phyloP scores from a whole-genome alignment of 2,329 filamentous ascomycete species.

The Cryphonectria carpinicola region DNA sequence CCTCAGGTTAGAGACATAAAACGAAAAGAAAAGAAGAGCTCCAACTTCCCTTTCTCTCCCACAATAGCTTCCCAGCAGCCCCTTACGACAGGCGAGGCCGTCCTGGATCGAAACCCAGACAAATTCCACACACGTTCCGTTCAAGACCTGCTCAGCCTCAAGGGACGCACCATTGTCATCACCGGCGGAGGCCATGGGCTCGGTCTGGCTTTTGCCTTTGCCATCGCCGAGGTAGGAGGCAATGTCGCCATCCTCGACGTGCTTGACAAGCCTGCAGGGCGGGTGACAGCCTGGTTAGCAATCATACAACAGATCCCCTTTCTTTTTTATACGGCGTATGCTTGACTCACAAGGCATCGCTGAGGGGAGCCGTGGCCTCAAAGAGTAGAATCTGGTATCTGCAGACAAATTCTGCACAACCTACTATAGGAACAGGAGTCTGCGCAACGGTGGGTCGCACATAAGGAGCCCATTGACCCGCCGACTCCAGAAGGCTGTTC shows the following conservation, averaged over 20 bases:
- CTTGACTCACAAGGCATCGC: neutral
- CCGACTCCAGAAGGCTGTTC: neutral
- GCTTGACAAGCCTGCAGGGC: slow-evolving; percentile 4
- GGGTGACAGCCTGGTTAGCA: too few relatives aligned
- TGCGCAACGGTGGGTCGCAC: neutral
- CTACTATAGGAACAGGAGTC: neutral
- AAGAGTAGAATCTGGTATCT: neutral
- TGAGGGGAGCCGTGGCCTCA: neutral
- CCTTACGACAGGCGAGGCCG: slow-evolving; percentile 7
- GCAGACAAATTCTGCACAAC: neutral
- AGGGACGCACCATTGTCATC: slow-evolving; percentile 45
- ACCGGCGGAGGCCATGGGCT: slow-evolving; percentile 57
- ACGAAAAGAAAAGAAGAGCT: too few relatives aligned
- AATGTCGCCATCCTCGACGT: slow-evolving; percentile 52
- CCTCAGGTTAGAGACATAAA: too few relatives aligned
- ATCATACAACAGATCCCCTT: too few relatives aligned
- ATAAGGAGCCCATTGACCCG: neutral
- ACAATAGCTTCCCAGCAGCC: too few relatives aligned
- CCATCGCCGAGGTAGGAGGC: slow-evolving; percentile 53
- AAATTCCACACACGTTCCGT: slow-evolving; percentile 16
- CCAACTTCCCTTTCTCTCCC: too few relatives aligned
- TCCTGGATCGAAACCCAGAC: neutral
- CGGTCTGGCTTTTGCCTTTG: slow-evolving; percentile 53
- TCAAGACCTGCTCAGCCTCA: slow-evolving; percentile 19
- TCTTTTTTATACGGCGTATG: too few relatives aligned